phyloP scores from a whole-genome alignment of 805 yeast genomes.

The Schwanniomyces yamadae region DNA sequence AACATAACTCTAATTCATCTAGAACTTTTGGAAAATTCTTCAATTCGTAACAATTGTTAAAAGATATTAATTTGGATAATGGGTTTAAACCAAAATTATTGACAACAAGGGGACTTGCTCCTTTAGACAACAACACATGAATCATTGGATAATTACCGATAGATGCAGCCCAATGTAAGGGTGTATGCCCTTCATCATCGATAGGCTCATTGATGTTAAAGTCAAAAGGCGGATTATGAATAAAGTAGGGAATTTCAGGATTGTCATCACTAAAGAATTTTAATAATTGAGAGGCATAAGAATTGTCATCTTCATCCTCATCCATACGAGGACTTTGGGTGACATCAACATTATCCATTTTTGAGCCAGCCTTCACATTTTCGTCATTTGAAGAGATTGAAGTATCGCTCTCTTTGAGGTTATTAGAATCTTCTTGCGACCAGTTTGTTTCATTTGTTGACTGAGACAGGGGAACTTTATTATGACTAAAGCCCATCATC shows the following conservation, averaged over 20 bases:
- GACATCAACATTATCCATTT: slow-evolving; percentile 4
- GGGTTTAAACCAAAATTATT: slow-evolving; percentile 80
- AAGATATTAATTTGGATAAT: slow-evolving; percentile 76
- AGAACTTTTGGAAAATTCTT: slow-evolving; percentile 77
- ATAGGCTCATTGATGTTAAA: slow-evolving; percentile 74
- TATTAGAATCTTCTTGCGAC: slow-evolving; percentile 38
- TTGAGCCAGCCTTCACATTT: slow-evolving; percentile 4
- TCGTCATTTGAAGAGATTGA: slow-evolving; percentile 32
- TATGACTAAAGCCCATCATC: slow-evolving; percentile 18
- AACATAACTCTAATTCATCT: slow-evolving; percentile 71
- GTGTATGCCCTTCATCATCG: slow-evolving; percentile 92
- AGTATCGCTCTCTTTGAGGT: slow-evolving; percentile 39
- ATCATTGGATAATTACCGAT: slow-evolving; percentile 83
- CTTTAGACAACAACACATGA: slow-evolving; percentile 69
- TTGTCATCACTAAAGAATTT: slow-evolving; percentile 45
- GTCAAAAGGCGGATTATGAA: slow-evolving; percentile 60
- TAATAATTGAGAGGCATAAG: slow-evolving; percentile 39
- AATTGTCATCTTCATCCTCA: slow-evolving; percentile 47
- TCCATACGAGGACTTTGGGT: slow-evolving; percentile 45
- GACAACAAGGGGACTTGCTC: slow-evolving; percentile 61
- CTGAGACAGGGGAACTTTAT: slow-evolving; percentile 26
- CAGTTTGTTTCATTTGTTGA: slow-evolving; percentile 45
- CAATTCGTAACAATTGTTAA: slow-evolving; percentile 82
- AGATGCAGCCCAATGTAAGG: slow-evolving; percentile 97
- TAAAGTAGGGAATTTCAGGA: slow-evolving; percentile 57